These are phyloP conservation scores for Grosmannia clavigera DNA, from an alignment of 2,329 filamentous ascomycete genomes.

Conservation along the genomic window DNA sequence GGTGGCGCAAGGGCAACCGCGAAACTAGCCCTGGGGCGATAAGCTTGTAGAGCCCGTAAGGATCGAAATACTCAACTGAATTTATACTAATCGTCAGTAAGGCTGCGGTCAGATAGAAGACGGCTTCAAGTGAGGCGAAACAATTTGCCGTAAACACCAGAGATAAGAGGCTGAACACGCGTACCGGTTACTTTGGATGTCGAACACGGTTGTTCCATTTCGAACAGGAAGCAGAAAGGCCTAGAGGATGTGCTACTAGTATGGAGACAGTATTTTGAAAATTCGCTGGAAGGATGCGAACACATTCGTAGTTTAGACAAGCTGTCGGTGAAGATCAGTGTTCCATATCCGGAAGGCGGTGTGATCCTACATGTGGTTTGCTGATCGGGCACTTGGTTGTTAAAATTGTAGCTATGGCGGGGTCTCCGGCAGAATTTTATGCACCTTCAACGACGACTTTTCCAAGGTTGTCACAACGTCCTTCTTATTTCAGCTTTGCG, in stretches of 20 bases:
- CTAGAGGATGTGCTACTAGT: not conserved
- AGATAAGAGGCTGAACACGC: slow-evolving; percentile 3
- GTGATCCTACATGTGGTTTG: not conserved
- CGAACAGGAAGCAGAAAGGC: slow-evolving; percentile 12
- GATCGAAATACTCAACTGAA: slow-evolving; percentile 90
- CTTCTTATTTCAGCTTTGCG: slow-evolving; percentile 5
- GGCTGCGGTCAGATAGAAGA: not conserved
- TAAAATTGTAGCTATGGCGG: not conserved
- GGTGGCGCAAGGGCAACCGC: slow-evolving; percentile 74
- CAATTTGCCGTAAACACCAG: slow-evolving; percentile 30
- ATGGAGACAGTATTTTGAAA: slow-evolving; percentile 15
- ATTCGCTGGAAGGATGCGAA: not conserved
- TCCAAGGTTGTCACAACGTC: not conserved
- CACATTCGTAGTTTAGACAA: not conserved
- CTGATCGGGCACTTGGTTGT: not conserved
- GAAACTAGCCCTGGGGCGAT: slow-evolving; percentile 65
- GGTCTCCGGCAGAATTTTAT: not conserved
- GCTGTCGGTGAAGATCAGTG: not conserved
- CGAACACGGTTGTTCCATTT: slow-evolving; percentile 55
- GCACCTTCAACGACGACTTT: not conserved
- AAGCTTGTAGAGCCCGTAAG: slow-evolving; percentile 74
- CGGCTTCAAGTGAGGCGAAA: slow-evolving; percentile 26
- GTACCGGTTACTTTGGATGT: slow-evolving; percentile 68
- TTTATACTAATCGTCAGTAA: not conserved
- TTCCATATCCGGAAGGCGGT: slow-evolving; percentile 7